phyloP scores from a whole-genome alignment of 176 grass and related monocot genomes.

The Juncus inflexus region DNA sequence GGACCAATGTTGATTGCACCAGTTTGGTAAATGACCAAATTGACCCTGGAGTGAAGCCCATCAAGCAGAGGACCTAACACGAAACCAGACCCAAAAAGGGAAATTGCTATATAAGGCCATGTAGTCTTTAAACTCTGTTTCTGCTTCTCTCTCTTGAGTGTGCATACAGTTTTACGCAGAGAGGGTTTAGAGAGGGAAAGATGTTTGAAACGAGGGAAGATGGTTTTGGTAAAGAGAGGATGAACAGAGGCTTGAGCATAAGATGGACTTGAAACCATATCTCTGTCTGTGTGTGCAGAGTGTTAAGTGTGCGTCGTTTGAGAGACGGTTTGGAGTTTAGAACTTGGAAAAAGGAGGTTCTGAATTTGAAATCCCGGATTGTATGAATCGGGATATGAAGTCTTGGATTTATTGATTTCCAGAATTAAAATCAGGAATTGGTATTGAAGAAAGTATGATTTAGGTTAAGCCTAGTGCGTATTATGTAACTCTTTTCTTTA shows the following conservation, averaged over 20 bases:
- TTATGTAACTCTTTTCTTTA: no score
- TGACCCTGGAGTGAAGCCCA: conserved; percentile 76
- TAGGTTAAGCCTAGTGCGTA: no score
- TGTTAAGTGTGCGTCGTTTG: no score
- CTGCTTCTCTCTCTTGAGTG: neutral
- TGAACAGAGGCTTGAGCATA: neutral
- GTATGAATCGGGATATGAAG: no score
- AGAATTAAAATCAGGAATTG: no score
- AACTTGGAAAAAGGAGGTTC: no score
- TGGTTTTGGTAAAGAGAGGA: neutral
- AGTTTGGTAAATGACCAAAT: conserved; percentile 52
- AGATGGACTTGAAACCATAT: neutral
- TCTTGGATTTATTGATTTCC: no score
- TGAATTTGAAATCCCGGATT: no score
- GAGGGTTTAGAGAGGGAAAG: conserved; percentile 13
- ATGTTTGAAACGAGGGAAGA: neutral
- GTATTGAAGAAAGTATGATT: no score
- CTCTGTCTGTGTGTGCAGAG: no score
- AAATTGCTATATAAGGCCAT: conserved; percentile 54
- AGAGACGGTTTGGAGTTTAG: no score
- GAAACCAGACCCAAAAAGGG: conserved; percentile 63
- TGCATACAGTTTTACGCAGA: neutral
- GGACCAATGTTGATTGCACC: conserved; percentile 67
- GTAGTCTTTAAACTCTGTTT: neutral
- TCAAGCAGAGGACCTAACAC: conserved; percentile 78